Evolutionary conservation across 2,329 filamentous ascomycete species (phyloP).

Genomic region (Lecanicillium sp.): DNA sequence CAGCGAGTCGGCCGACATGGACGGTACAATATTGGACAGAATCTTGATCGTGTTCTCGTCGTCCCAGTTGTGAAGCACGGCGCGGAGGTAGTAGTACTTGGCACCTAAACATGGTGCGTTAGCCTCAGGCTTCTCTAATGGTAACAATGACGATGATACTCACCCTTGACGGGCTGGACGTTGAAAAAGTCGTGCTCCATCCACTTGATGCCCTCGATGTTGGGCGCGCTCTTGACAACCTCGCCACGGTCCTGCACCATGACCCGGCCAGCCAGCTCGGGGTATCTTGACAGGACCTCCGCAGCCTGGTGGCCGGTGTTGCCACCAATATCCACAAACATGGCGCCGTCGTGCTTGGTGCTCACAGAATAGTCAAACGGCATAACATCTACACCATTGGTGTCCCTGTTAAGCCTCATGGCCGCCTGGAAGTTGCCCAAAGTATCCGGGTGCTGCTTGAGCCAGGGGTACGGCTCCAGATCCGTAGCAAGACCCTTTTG

Average conservation of each 20-base stretch:
- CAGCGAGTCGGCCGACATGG: background rate
- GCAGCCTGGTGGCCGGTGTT: background rate
- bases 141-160: too few species aligned
- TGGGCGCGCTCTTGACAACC: background rate
- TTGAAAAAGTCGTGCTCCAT: background rate
- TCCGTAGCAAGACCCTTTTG: slow-evolving; percentile 3
- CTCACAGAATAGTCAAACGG: background rate
- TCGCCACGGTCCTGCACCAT: background rate
- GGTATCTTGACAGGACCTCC: background rate
- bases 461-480: background rate
- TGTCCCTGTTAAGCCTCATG: background rate
- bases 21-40: background rate
- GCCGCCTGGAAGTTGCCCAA: background rate
- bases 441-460: background rate
- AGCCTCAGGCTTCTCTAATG: too few species aligned
- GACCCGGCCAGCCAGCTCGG: background rate
- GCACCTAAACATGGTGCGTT: background rate
- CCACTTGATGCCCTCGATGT: background rate
- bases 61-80: background rate
- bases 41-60: background rate
- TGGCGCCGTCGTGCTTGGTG: background rate
- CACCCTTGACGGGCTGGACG: background rate
- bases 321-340: background rate
- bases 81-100: background rate
- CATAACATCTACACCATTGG: background rate